Evolutionary conservation across 2,329 filamentous ascomycete species (phyloP).

Genomic region (Emergomyces pasteurianus): DNA sequence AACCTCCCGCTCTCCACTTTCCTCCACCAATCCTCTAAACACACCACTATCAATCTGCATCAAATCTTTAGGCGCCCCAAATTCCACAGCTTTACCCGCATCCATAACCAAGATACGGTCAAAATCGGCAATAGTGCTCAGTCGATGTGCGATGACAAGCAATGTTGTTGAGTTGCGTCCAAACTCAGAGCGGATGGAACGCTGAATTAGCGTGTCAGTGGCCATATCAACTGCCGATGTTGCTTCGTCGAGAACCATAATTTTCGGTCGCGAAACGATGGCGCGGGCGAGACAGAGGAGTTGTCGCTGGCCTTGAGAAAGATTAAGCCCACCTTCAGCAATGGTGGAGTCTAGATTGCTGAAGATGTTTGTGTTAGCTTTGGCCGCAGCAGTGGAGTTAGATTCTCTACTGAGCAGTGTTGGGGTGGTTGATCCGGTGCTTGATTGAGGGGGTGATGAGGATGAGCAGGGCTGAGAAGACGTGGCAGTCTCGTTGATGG

Average conservation of each 20-base stretch:
- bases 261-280: slow-evolving; percentile 58
- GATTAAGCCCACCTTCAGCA: slow-evolving; percentile 60
- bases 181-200: slow-evolving; percentile 60
- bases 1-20: slow-evolving; percentile 24
- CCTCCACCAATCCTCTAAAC: slow-evolving; percentile 46
- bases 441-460: slow-evolving; percentile 2
- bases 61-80: slow-evolving; percentile 51
- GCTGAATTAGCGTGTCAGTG: slow-evolving; percentile 63
- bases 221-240: slow-evolving; percentile 68
- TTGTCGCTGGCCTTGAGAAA: slow-evolving; percentile 66
- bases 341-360: slow-evolving; percentile 50
- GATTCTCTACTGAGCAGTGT: slow-evolving; percentile 6
- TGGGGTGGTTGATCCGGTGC: slow-evolving; percentile 13
- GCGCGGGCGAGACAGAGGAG: slow-evolving; percentile 62
- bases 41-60: slow-evolving; percentile 41
- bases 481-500: slow-evolving; percentile 26
- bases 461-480: slow-evolving; percentile 7
- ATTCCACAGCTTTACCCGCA: slow-evolving; percentile 56
- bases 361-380: slow-evolving; percentile 47
- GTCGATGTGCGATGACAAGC: slow-evolving; percentile 62
- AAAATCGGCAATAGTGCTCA: slow-evolving; percentile 67
- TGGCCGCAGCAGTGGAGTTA: slow-evolving; percentile 30
- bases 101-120: slow-evolving; percentile 61
- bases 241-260: slow-evolving; percentile 72
- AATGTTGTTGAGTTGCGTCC: slow-evolving; percentile 49